phyloP scores from a whole-genome alignment of 2,329 filamentous ascomycete species.

The Fusarium sp. region DNA sequence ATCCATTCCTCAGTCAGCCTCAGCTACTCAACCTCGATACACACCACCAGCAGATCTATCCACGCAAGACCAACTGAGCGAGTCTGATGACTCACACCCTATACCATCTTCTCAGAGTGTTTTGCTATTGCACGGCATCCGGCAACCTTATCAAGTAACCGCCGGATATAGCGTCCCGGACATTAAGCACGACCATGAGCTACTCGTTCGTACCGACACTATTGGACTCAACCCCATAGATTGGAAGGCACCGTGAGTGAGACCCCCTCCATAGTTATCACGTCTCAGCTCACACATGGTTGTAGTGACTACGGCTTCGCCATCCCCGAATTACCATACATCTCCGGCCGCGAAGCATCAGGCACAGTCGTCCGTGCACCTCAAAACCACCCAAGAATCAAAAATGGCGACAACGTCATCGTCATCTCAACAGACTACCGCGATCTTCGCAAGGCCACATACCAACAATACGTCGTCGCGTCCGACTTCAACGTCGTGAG shows the following conservation, averaged over 20 bases:
- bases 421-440: slow-evolving; percentile 82
- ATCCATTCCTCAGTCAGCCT: slow-evolving; percentile 3
- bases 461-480: slow-evolving; percentile 76
- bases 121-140: slow-evolving; percentile 44
- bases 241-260: slow-evolving; percentile 77
- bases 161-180: slow-evolving; percentile 60
- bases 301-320: slow-evolving; percentile 77
- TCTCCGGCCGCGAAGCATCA: slow-evolving; percentile 77
- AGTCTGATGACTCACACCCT: background rate
- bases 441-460: slow-evolving; percentile 78
- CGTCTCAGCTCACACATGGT: background rate
- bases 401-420: slow-evolving; percentile 69
- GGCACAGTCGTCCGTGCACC: slow-evolving; percentile 69
- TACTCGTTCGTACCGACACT: slow-evolving; percentile 73
- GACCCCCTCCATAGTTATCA: background rate
- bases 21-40: slow-evolving; percentile 17
- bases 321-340: slow-evolving; percentile 75
- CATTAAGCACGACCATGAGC: slow-evolving; percentile 57
- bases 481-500: slow-evolving; percentile 74
- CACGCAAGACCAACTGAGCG: slow-evolving; percentile 13
- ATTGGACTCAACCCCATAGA: slow-evolving; percentile 84
- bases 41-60: slow-evolving; percentile 8
- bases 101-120: slow-evolving; percentile 58
- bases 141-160: slow-evolving; percentile 63
- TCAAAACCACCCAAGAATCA: slow-evolving; percentile 60